Conservation (phyloP, 768 basidiomycete species). For the Tephrocybe sp. region DNA sequence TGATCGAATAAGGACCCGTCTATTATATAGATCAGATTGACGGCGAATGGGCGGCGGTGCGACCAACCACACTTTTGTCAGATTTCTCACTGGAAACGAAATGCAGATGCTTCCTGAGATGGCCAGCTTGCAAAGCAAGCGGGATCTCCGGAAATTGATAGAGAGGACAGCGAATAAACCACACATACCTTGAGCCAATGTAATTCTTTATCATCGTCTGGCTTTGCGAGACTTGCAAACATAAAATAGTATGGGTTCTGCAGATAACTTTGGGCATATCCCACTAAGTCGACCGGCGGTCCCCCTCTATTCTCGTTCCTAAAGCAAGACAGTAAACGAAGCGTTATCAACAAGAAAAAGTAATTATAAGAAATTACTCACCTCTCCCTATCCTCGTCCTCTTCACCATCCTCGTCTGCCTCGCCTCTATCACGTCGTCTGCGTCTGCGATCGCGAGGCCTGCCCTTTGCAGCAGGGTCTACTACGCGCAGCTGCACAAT, state of each 20-base stretch:
- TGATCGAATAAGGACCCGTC: neutral
- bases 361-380: constrained; percentile 4
- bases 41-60: neutral
- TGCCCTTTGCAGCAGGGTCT: constrained; percentile 43
- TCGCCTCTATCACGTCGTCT: constrained; percentile 13
- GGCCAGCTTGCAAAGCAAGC: no score
- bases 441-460: constrained; percentile 6
- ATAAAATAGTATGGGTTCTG: constrained; percentile 96
- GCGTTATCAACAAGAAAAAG: no score
- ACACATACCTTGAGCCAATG: constrained; percentile 70
- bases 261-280: constrained; percentile 61
- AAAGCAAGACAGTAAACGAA: neutral
- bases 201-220: constrained; percentile 84
- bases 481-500: constrained; percentile 93
- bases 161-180: neutral
- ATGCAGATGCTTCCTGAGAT: no score
- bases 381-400: constrained; percentile 17
- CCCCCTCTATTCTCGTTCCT: constrained; percentile 1
- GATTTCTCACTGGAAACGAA: no score
- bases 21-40: neutral
- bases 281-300: constrained; percentile 28
- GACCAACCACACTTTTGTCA: no score
- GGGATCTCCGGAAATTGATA: no score
- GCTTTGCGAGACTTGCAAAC: constrained; percentile 88
- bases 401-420: constrained; percentile 4